phyloP scores from a whole-genome alignment of 2,329 filamentous ascomycete species.

The Nigrograna mackinnonii region DNA sequence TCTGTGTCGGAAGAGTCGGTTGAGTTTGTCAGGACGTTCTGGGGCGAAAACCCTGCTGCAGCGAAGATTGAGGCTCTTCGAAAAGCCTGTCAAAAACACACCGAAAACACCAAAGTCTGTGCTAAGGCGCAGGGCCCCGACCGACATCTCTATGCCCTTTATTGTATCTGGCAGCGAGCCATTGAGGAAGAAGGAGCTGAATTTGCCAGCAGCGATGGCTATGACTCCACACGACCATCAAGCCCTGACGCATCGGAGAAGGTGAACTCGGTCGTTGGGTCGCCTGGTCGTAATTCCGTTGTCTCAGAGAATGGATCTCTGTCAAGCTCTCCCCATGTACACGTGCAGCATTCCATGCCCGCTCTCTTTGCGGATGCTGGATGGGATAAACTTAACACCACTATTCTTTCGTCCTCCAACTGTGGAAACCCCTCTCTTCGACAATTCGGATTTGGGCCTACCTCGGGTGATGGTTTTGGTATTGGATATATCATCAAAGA shows the following conservation, averaged over 20 bases:
- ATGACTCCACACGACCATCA: constrained; percentile 39
- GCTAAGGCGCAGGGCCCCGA: constrained; percentile 91
- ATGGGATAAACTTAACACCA: constrained; percentile 95
- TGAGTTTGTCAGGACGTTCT: constrained; percentile 92
- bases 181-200: constrained; percentile 71
- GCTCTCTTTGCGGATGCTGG: constrained; percentile 83
- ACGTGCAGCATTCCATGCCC: constrained; percentile 62
- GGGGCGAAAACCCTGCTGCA: constrained; percentile 83
- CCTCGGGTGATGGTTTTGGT: constrained; percentile 90
- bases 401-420: constrained; percentile 95
- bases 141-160: constrained; percentile 89
- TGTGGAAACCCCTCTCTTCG: constrained; percentile 94
- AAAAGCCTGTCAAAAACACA: constrained; percentile 82
- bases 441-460: constrained; percentile 96
- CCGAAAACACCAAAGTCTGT: constrained; percentile 78
- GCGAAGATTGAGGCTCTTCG: constrained; percentile 85
- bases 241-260: constrained; percentile 58
- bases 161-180: constrained; percentile 90
- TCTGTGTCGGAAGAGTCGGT: constrained; percentile 81
- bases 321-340: constrained; percentile 55
- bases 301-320: constrained; percentile 54
- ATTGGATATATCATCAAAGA: constrained; percentile 99
- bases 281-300: constrained; percentile 57
- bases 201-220: constrained; percentile 60
- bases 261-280: constrained; percentile 54